Base-by-base conservation (phyloP, 2,329 filamentous ascomycete genomes). In the Penicillium sp. region DNA sequence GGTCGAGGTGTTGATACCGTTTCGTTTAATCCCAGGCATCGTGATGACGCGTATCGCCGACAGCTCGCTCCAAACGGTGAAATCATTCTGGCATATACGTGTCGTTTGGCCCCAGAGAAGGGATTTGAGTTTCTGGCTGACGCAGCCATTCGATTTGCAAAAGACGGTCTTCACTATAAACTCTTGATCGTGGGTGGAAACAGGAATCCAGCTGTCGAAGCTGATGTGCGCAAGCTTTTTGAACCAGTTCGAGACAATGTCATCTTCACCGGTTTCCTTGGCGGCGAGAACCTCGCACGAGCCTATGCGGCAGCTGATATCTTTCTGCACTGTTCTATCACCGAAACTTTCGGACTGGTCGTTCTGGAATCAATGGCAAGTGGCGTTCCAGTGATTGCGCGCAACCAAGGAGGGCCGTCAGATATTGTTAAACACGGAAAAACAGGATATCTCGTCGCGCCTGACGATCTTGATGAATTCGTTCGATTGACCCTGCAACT, bases 351-450 rank as follows among this genome's bases (percentile, higher is more conserved):
- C 68, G 86, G 86, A 0, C 74, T 89, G 9, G 86, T 89, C 0
- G 86, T 89, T 1, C 74, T 89, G 1, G 86, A 89, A 69, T 83
- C 83, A 3, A 88, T 89, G 85, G 85, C 86, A 0, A 87, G 84
- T 60, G 85, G 85, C 2, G 78, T 90, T 2, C 85, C 86, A 0
- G 86, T 89, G 23, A 77, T 89, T 52, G 86, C 86, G 2, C 79
- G 87, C 47, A 85, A 89, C 63, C 83, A 87, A 65, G 86, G 86
- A 9, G 86, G 87, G 0, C 86, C 86, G 0, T 86, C 83, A 35
- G 86, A 89, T 64, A 88, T 86, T 53, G 79, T 89, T 35, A 74
- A 77, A 24, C 74, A 89, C 61, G 80, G 78, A 12, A 72, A 77
- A 35, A 85, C 81, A 0, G 86, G 86, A 12, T 88, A 80, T 63